These are phyloP conservation scores for Reutealis trisperma DNA, from an alignment of 345 rosid genomes.

Conservation along the genomic window DNA sequence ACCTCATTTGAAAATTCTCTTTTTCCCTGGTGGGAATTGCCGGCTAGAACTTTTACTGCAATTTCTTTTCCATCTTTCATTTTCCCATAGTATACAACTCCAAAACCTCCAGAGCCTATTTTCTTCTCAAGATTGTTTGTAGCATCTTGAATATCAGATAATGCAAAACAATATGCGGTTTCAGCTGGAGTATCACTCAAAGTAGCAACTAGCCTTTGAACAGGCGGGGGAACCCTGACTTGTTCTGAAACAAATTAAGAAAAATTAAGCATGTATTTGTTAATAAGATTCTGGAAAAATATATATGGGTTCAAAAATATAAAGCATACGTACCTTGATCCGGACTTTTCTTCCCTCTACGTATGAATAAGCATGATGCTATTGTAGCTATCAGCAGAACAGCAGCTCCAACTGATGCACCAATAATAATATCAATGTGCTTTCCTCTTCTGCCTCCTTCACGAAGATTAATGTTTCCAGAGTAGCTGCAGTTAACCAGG, in stretches of 20 bases:
- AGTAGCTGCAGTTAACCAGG: conserved; percentile 44
- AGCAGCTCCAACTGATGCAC: conserved; percentile 74
- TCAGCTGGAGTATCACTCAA: conserved; percentile 68
- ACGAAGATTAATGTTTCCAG: conserved; percentile 68
- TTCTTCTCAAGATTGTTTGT: conserved; percentile 75
- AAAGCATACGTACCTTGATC: conserved; percentile 41
- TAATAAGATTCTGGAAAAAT: conserved; percentile 1
- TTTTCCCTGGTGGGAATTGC: conserved; percentile 89
- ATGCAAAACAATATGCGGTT: conserved; percentile 79
- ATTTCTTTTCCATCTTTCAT: conserved; percentile 88
- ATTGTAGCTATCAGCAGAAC: conserved; percentile 63
- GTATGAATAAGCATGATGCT: conserved; percentile 54
- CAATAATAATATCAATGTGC: conserved; percentile 53
- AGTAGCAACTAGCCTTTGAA: conserved; percentile 58
- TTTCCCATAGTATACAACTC: conserved; percentile 86
- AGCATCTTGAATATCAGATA: conserved; percentile 75
- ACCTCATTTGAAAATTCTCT: conserved; percentile 97
- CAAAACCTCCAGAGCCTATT: conserved; percentile 98
- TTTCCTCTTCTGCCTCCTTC: conserved; percentile 44
- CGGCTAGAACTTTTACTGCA: conserved; percentile 81
- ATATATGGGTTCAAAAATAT: conserved; percentile 14
- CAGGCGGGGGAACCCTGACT: conserved; percentile 40
- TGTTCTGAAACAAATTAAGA: conserved; percentile 42
- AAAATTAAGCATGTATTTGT: conserved; percentile 18
- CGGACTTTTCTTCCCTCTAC: conserved; percentile 52